A percentile compares a stretch with the other conserved stretches of the same genome.
These are phyloP conservation scores for Fusarium stilboides DNA, from an alignment of 2,329 filamentous ascomycete species.

Conservation along the genomic window DNA sequence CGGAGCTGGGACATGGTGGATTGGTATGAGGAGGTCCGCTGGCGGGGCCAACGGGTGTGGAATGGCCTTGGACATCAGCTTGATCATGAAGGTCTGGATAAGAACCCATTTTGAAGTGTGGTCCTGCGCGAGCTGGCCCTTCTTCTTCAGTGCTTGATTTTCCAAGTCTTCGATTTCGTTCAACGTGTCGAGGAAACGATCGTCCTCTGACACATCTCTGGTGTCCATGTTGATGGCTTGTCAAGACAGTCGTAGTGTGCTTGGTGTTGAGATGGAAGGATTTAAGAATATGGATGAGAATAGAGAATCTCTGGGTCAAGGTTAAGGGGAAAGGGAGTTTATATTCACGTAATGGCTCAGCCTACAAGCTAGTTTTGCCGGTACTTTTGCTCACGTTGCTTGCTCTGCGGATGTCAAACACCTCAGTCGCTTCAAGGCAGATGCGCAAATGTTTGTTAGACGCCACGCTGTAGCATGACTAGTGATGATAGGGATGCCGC, in stretches of 20 bases:
- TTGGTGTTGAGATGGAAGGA: background rate
- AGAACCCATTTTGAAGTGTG: background rate
- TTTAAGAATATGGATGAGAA: background rate
- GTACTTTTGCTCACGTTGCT: too few species aligned
- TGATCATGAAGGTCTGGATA: background rate
- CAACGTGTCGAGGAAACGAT: background rate
- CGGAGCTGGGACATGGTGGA: background rate
- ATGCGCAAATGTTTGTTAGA: too few species aligned
- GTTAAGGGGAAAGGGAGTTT: too few species aligned
- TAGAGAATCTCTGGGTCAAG: background rate
- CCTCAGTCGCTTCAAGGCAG: too few species aligned
- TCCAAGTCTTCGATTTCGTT: background rate
- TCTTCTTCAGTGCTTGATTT: background rate
- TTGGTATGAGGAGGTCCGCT: background rate
- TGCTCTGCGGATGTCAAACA: too few species aligned
- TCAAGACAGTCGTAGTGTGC: background rate
- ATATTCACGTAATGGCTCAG: too few species aligned
- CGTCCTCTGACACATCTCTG: background rate
- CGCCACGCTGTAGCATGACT: too few species aligned
- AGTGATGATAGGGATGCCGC: too few species aligned
- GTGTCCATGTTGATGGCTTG: slow-evolving; percentile 6
- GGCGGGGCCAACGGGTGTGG: background rate
- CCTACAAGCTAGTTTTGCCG: too few species aligned
- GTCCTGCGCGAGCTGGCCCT: slow-evolving; percentile 27
- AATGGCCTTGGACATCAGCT: background rate